Conservation (phyloP, 345 rosid genomes). For the Eucalyptus sp. region DNA sequence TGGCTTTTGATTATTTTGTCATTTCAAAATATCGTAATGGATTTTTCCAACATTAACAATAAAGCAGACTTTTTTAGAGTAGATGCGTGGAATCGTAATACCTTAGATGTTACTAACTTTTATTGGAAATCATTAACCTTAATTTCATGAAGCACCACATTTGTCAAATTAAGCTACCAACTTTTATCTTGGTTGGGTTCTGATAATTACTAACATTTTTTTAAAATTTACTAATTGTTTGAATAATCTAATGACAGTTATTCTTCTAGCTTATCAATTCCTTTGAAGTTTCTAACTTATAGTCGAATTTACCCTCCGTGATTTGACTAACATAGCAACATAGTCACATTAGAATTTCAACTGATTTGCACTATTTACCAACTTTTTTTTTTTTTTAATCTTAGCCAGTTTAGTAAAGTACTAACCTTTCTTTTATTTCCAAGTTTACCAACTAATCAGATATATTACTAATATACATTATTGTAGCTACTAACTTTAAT, state of each 20-base stretch:
- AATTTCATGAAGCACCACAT: neutral
- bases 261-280: neutral
- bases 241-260: neutral
- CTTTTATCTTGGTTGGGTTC: neutral
- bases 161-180: neutral
- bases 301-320: too few relatives aligned
- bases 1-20: neutral
- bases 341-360: neutral
- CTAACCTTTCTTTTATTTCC: neutral
- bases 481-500: neutral
- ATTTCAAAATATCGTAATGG: neutral
- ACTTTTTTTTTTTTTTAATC: neutral
- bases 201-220: neutral
- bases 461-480: too few relatives aligned
- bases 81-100: neutral
- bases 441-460: neutral
- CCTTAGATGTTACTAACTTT: neutral
- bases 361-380: neutral
- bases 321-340: neutral
- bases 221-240: neutral
- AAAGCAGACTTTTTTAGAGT: neutral
- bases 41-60: neutral
- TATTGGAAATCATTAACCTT: neutral
- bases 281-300: neutral
- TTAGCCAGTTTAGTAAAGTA: neutral